Percentiles rank a stretch among this genome's conserved stretches.
These are phyloP conservation scores for Yarrowia deformans DNA, from an alignment of 805 yeast genomes.

Conservation along the genomic window DNA sequence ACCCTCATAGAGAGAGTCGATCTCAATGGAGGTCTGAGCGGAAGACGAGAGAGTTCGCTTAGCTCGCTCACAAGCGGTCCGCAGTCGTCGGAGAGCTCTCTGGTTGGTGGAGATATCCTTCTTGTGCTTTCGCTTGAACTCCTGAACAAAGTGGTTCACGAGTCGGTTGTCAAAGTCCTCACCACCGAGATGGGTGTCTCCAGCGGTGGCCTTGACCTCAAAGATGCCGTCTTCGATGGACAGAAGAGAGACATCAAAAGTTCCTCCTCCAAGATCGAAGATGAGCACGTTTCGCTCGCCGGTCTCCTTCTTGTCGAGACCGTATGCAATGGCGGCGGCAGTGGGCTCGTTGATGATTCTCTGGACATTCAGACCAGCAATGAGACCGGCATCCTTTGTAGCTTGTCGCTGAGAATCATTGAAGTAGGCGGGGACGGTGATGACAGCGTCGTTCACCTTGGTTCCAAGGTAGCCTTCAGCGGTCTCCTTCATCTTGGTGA, in stretches of 20 bases:
- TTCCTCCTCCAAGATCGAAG: constrained; percentile 54
- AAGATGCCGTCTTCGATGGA: constrained; percentile 95
- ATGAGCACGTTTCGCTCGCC: constrained; percentile 88
- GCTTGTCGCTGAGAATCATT: constrained; percentile 14
- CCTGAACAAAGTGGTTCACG: constrained; percentile 90
- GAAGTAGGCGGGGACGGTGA: constrained; percentile 11
- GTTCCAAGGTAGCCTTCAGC: constrained; percentile 11
- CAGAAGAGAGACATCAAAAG: constrained; percentile 94
- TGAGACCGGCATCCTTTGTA: constrained; percentile 7
- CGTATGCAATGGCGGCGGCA: constrained; percentile 99
- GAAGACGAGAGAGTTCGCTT: constrained; percentile 51
- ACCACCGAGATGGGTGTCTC: constrained; percentile 74
- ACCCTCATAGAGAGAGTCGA: constrained; percentile 12
- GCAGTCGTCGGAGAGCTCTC: constrained; percentile 96
- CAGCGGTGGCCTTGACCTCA: constrained; percentile 94
- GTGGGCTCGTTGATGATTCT: constrained; percentile 98
- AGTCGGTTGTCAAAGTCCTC: constrained; percentile 58
- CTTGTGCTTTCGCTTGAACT: constrained; percentile 98
- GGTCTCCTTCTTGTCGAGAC: constrained; percentile 71
- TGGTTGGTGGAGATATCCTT: constrained; percentile 91
- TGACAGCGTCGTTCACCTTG: constrained; percentile 17
- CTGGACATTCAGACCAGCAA: constrained; percentile 49
- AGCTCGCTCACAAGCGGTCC: constrained; percentile 99
- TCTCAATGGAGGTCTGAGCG: constrained; percentile 9
- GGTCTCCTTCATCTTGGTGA: constrained; percentile 14